These are phyloP conservation scores for Ustilago tritici DNA, from an alignment of 1,284 basidiomycete species.

Conservation along the genomic window DNA sequence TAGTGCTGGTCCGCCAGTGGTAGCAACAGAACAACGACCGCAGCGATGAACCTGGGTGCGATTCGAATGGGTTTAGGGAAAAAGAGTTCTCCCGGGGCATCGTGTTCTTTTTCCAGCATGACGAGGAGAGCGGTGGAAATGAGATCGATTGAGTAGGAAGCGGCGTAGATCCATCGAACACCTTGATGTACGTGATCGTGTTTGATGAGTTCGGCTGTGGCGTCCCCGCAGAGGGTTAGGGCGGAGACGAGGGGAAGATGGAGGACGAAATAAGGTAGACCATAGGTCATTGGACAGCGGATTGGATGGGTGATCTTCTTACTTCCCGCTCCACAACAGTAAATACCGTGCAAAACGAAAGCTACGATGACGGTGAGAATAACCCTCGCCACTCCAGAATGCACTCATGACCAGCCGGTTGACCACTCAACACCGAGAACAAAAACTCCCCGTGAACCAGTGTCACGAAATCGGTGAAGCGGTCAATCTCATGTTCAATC, in stretches of 20 bases:
- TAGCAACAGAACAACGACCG: conserved; percentile 50
- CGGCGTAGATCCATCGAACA: conserved; percentile 55
- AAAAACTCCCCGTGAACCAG: conserved; percentile 60
- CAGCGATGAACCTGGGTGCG: conserved; percentile 44
- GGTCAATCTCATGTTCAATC: conserved; percentile 64
- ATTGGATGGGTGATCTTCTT: conserved; percentile 51
- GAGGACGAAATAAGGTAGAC: conserved; percentile 41
- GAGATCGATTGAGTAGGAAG: conserved; percentile 55
- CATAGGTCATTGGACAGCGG: conserved; percentile 31
- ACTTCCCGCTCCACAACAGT: conserved; percentile 46
- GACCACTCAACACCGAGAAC: conserved; percentile 41
- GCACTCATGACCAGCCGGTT: conserved; percentile 55
- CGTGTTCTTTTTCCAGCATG: conserved; percentile 53
- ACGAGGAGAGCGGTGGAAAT: conserved; percentile 48
- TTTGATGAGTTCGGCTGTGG: conserved; percentile 53
- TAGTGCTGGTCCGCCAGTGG: conserved; percentile 50
- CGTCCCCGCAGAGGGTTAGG: conserved; percentile 60
- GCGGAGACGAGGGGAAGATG: conserved; percentile 59
- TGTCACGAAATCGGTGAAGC: conserved; percentile 62
- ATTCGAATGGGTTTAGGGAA: conserved; percentile 46
- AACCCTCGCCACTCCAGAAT: conserved; percentile 45
- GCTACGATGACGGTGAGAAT: conserved; percentile 52
- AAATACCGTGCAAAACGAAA: conserved; percentile 53
- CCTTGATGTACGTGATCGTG: conserved; percentile 48
- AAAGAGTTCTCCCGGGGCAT: conserved; percentile 51